A percentile compares a stretch with the other conserved stretches of the same genome.
phyloP scores from a whole-genome alignment of 2,329 filamentous ascomycete genomes.

The Fusarium sp. region DNA sequence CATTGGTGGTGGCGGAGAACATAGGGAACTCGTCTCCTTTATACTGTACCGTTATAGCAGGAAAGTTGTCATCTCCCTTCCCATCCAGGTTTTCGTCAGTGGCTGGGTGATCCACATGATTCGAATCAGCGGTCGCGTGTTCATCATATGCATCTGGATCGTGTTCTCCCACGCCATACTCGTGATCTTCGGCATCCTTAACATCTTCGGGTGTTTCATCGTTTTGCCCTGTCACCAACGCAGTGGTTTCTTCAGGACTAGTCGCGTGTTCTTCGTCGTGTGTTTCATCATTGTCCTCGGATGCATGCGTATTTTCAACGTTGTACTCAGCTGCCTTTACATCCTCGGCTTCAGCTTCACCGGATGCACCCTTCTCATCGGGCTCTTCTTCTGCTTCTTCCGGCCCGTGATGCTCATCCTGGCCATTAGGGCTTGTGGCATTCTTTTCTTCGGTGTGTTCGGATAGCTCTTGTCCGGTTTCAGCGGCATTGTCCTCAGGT shows the following conservation, averaged over 20 bases:
- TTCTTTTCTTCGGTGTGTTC: slow-evolving; percentile 29
- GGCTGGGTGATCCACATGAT: slow-evolving; percentile 8
- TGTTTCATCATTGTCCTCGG: slow-evolving; percentile 28
- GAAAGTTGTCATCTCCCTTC: slow-evolving; percentile 44
- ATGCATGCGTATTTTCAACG: slow-evolving; percentile 13
- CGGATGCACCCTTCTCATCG: slow-evolving; percentile 1
- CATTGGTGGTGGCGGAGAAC: slow-evolving; percentile 52
- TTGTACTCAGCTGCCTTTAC: slow-evolving; percentile 9
- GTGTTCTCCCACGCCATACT: slow-evolving; percentile 15
- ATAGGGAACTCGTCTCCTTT: slow-evolving; percentile 59
- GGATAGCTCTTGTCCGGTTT: not conserved
- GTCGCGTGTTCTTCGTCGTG: slow-evolving; percentile 5
- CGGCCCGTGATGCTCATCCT: slow-evolving; percentile 18
- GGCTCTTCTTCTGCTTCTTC: slow-evolving; percentile 13
- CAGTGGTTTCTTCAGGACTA: slow-evolving; percentile 7
- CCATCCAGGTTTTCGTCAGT: slow-evolving; percentile 23
- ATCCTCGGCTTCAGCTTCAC: slow-evolving; percentile 18
- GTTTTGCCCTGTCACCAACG: slow-evolving; percentile 1
- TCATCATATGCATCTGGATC: slow-evolving; percentile 21
- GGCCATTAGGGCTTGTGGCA: slow-evolving; percentile 30
- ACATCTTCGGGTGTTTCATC: not conserved
- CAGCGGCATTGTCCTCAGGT: slow-evolving; percentile 2
- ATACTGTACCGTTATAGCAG: slow-evolving; percentile 58
- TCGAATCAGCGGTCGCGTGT: slow-evolving; percentile 10
- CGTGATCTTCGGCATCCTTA: slow-evolving; percentile 15